Percentiles rank a stretch among this genome's conserved stretches.
Evolutionary conservation across 1,139 yeast species (phyloP).

Genomic region (Hansenula lynferdii): DNA sequence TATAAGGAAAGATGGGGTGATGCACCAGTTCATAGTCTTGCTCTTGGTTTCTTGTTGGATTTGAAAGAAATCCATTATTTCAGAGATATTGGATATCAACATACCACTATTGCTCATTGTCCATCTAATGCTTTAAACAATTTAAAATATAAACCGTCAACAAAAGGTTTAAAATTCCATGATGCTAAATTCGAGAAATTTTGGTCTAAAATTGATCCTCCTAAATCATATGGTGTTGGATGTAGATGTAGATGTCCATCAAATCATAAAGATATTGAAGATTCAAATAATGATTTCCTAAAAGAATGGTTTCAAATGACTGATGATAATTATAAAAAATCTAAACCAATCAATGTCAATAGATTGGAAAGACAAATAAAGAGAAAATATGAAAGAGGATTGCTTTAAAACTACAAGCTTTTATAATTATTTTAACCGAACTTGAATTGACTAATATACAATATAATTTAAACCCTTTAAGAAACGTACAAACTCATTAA

Average conservation of each 20-base stretch:
- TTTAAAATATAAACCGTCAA: conserved; percentile 37
- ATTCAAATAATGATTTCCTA: conserved; percentile 32
- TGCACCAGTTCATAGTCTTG: conserved; percentile 88
- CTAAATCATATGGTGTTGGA: conserved; percentile 59
- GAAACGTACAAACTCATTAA: no score
- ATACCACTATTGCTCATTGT: conserved; percentile 76
- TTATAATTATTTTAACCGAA: neutral
- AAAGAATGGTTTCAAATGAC: conserved; percentile 34
- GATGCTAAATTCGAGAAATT: conserved; percentile 14
- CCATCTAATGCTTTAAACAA: conserved; percentile 52
- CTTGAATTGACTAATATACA: conserved; percentile 13
- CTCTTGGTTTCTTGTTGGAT: conserved; percentile 67
- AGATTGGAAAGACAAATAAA: conserved; percentile 4
- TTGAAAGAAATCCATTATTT: conserved; percentile 76
- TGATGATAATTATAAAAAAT: conserved; percentile 18
- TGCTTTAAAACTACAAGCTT: neutral
- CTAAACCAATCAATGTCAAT: conserved; percentile 1
- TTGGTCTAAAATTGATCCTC: conserved; percentile 36
- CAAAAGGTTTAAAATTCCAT: conserved; percentile 7
- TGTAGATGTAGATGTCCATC: conserved; percentile 82
- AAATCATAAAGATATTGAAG: conserved; percentile 35
- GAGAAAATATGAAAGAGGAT: neutral
- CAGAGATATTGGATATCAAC: conserved; percentile 85
- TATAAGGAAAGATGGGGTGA: conserved; percentile 93
- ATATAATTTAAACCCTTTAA: no score